Conservation (phyloP, 1,284 basidiomycete species). For the Microstroma glucosiphilum region DNA sequence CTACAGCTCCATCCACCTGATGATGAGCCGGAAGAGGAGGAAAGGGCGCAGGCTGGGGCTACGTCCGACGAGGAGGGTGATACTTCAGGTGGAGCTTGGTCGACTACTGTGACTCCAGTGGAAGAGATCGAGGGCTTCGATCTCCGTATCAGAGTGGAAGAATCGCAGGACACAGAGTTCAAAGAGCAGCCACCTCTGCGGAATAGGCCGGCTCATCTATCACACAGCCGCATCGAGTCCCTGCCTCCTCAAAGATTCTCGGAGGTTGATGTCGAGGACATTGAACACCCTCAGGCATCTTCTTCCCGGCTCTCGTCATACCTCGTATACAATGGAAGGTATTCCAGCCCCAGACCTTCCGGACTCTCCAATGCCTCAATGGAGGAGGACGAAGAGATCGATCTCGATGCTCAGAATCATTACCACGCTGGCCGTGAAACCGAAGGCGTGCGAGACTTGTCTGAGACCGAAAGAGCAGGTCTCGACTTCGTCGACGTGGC, state of each 20-base stretch:
- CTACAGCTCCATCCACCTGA: too few relatives aligned
- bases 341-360: not conserved
- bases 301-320: not conserved
- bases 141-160: not conserved
- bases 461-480: constrained; percentile 10
- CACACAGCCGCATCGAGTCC: constrained; percentile 7
- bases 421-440: not conserved
- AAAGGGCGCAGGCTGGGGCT: too few relatives aligned
- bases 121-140: not conserved
- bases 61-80: not conserved
- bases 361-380: too few relatives aligned
- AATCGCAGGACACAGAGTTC: not conserved
- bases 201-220: not conserved
- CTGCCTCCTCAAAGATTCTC: constrained; percentile 3
- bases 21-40: too few relatives aligned
- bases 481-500: constrained; percentile 15
- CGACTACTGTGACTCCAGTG: not conserved
- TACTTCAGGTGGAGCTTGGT: not conserved
- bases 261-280: not conserved
- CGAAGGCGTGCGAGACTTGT: not conserved
- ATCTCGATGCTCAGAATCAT: not conserved
- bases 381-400: not conserved
- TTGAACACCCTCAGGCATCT: not conserved
- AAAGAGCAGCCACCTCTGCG: not conserved
- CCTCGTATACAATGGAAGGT: not conserved